Evolutionary conservation across 2,329 filamentous ascomycete species (phyloP), one percentile per base, ranked within the genome.

Genomic region (Fusarium fracticaudum): DNA sequence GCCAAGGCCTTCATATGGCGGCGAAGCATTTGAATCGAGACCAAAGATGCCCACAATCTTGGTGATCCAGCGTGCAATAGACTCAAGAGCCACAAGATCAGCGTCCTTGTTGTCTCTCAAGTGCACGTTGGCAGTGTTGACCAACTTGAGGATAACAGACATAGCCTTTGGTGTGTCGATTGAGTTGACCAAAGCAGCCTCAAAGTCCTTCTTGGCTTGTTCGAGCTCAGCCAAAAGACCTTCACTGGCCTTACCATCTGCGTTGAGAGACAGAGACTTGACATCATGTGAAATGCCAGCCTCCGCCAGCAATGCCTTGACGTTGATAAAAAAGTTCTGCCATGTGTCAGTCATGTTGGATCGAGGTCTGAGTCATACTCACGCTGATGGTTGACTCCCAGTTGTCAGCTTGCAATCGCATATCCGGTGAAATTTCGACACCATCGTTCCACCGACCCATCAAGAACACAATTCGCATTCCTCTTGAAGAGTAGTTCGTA

Each of bases 401-500:
- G 50, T 88, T 90, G 66, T 91, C 89, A 12, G 93, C 93, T 77
- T 91, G 90, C 48, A 90, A 91, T 66, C 94, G 88, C 84, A 98
- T 91, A 63, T 95, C 94, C 4, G 93, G 91, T 0, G 94, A 96
- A 71, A 98, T 96, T 80, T 98, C 96, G 38, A 98, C 92, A 4
- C 94, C 94, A 57, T 98, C 94, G 76, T 94, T 94, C 95, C 96
- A 98, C 55, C 90, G 91, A 50, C 95, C 94, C 76, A 97, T 89
- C 51, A 98, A 83, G 83, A 98, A 98, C 22, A 96, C 92, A 60
- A 97, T 93, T 51, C 96, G 90, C 84, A 98, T 88, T 63, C 91
- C 91, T 68, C 96, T 88, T 2, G 95, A 87, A 0, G 94, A 96
- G 86, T 94, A 98, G 17, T 84, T 86, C 5, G 85, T 88, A 17